phyloP scores from a whole-genome alignment of 345 rosid genomes.

The Melaleuca alternifolia region DNA sequence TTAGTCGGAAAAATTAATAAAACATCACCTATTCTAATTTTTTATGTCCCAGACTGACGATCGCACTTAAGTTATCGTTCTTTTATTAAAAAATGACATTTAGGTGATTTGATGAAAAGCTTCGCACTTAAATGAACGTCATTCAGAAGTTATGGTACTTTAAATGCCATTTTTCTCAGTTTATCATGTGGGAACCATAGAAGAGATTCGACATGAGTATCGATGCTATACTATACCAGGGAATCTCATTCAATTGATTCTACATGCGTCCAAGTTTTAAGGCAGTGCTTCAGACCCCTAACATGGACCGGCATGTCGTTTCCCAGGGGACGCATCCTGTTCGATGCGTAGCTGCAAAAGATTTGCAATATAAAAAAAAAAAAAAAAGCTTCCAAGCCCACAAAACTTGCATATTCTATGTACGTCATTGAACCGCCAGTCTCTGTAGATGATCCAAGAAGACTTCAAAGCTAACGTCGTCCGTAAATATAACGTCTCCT shows the following conservation, averaged over 20 bases:
- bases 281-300: background rate
- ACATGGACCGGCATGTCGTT: background rate
- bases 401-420: background rate
- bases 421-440: conserved; percentile 54
- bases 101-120: no score
- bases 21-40: no score
- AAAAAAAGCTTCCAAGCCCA: background rate
- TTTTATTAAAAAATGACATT: no score
- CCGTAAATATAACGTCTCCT: conserved; percentile 67
- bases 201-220: background rate
- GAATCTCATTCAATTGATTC: background rate
- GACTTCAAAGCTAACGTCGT: conserved; percentile 90
- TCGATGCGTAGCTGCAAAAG: background rate
- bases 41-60: no score
- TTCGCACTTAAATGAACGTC: no score
- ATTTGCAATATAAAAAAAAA: background rate
- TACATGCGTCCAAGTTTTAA: background rate
- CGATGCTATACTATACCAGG: background rate
- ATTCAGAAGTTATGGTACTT: no score
- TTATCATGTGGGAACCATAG: no score
- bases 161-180: no score
- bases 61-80: no score
- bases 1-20: no score
- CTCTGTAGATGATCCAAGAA: conserved; percentile 93
- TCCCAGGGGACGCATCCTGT: background rate